Conservation (phyloP, 108 stramenopile genomes). For the Skeletonema tropicum region DNA sequence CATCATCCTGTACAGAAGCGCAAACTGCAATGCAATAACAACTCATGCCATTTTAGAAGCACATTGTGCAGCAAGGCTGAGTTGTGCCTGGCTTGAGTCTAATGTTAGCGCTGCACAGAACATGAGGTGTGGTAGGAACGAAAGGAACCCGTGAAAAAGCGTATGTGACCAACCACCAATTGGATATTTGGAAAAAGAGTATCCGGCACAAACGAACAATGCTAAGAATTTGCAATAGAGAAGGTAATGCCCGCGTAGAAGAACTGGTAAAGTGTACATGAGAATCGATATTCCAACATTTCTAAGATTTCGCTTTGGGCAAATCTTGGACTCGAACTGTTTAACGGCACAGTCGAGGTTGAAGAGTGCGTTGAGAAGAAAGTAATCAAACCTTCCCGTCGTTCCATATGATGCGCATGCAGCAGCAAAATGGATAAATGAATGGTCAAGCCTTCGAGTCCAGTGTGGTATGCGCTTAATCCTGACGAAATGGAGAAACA, state of each 20-base stretch:
- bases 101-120: constrained; percentile 28
- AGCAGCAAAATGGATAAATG: constrained; percentile 72
- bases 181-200: constrained; percentile 59
- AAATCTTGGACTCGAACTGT: constrained; percentile 55
- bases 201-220: constrained; percentile 36
- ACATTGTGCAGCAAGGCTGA: constrained; percentile 31
- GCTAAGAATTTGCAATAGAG: constrained; percentile 28
- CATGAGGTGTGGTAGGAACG: constrained; percentile 45
- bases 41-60: constrained; percentile 20
- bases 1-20: not conserved
- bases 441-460: constrained; percentile 82
- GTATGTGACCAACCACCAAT: constrained; percentile 83
- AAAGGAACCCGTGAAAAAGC: constrained; percentile 66
- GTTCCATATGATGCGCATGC: constrained; percentile 70
- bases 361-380: constrained; percentile 57
- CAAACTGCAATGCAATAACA: not conserved
- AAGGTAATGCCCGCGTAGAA: constrained; percentile 36
- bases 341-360: constrained; percentile 66
- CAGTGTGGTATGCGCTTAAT: constrained; percentile 70
- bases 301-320: constrained; percentile 60
- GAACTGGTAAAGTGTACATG: constrained; percentile 62
- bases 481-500: constrained; percentile 54
- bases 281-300: constrained; percentile 64
- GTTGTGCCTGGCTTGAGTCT: constrained; percentile 30
- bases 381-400: constrained; percentile 65